Base-by-base conservation (phyloP, 2,329 filamentous ascomycete genomes). In the Cytospora piceicola region DNA sequence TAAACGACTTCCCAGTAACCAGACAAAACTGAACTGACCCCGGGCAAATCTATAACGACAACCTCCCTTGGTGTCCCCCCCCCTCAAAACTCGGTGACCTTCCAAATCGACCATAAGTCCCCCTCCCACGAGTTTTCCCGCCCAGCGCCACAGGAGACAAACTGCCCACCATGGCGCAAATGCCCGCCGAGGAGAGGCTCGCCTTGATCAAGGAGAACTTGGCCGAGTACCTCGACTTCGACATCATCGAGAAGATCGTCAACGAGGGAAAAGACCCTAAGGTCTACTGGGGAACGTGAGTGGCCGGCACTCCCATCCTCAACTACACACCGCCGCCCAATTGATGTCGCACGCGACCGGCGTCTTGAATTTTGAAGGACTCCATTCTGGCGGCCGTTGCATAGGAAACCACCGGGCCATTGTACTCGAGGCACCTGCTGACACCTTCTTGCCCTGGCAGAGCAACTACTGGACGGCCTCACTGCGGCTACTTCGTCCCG, bases 401-500 rank as follows among this genome's bases (percentile, higher is more conserved):
- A 42, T 20, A 15, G 39, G 39, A 29, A 29, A 29, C 5, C 27
- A 29, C 27, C 27, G 27, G 27, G 3, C 27, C 27, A 29, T 29
- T 29, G 27, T 29, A 29, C 27, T 29, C 27, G 30, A n/a, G 22
- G n/a, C 52, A 51, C n/a, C 11, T 24, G 55, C 65, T 62, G 27
- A 65, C 46, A 58, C 51, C 67, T 30, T 64, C 49, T 27, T 20
- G 15, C 24, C n/a, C 60, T 15, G 14, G 14, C 34, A 94, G 90
- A 49, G 91, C 92, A 22, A 93, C 92, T 20, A 96, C 93, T 0
- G 93, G 93, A n/a, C 85, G 89, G 67, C 93, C 93, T 63, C 94
- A 97, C 77, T 91, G 88, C 75, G 94, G 92, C 71, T 97, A 97
- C 83, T 92, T 96, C 69, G 90, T 95, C 12, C 90, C 93, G 7